A percentile compares a stretch with the other conserved stretches of the same genome.
Evolutionary conservation across 164 flowering plant species (phyloP).

Genomic region (Tetracentron sinense): DNA sequence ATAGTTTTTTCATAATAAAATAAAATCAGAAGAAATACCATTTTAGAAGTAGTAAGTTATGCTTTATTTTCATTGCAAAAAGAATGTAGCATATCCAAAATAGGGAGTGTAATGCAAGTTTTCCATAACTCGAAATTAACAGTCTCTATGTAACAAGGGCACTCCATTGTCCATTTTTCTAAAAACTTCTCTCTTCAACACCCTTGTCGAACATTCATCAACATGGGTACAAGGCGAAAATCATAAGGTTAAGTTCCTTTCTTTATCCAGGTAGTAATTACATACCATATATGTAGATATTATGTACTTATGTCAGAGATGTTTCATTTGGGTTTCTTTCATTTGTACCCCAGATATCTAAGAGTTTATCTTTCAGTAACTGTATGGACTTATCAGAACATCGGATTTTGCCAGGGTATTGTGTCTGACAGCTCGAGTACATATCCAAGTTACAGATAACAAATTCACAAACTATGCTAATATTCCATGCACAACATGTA

Average conservation of each 20-base stretch:
- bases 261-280: not conserved
- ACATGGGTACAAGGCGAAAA: not conserved
- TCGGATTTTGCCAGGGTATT: not conserved
- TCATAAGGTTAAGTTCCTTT: too few species aligned
- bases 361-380: not conserved
- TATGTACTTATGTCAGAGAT: not conserved
- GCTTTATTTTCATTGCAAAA: not conserved
- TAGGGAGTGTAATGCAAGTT: too few species aligned
- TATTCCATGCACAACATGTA: not conserved
- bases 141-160: not conserved
- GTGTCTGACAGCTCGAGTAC: not conserved
- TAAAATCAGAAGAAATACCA: not conserved
- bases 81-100: not conserved
- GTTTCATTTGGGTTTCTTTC: not conserved
- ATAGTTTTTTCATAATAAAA: constrained; percentile 2
- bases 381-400: not conserved
- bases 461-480: not conserved
- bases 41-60: not conserved
- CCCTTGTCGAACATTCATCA: not conserved
- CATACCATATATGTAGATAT: not conserved
- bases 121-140: too few species aligned
- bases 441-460: not conserved
- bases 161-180: not conserved
- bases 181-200: not conserved
- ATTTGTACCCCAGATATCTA: too few species aligned